A percentile compares a stretch with the other conserved stretches of the same genome.
These are phyloP conservation scores for Hippophae tibetana DNA, from an alignment of 306 rosid genomes.

Conservation along the genomic window DNA sequence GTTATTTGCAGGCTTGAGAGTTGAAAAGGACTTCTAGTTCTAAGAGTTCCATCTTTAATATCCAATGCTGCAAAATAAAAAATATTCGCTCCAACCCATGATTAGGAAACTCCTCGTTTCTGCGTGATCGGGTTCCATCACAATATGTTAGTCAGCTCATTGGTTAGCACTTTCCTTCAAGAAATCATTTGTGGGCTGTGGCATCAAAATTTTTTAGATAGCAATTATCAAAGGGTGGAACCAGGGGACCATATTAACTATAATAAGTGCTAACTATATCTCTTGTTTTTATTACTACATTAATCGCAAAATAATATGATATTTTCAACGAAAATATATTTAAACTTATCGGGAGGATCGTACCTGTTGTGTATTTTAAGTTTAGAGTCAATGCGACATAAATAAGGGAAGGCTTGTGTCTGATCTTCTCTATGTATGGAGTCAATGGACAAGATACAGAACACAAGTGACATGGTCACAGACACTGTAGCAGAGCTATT, in stretches of 20 bases:
- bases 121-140: slow-evolving; percentile 18
- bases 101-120: slow-evolving; percentile 70
- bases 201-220: slow-evolving; percentile 4
- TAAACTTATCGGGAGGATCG: too few species aligned
- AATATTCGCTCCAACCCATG: slow-evolving; percentile 11
- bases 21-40: slow-evolving; percentile 19
- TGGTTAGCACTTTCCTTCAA: neutral
- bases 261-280: too few species aligned
- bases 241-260: slow-evolving; percentile 3
- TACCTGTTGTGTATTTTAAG: too few species aligned
- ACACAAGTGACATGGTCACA: slow-evolving; percentile 30
- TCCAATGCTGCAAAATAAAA: slow-evolving; percentile 12
- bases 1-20: slow-evolving; percentile 50
- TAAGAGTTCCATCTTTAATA: slow-evolving; percentile 17
- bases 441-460: slow-evolving; percentile 27
- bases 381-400: neutral
- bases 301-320: too few species aligned
- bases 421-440: slow-evolving; percentile 10
- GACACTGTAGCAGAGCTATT: slow-evolving; percentile 37
- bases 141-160: slow-evolving; percentile 14
- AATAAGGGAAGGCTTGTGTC: neutral
- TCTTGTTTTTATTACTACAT: too few species aligned
- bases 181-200: slow-evolving; percentile 1
- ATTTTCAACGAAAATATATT: too few species aligned
- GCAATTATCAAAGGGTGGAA: slow-evolving; percentile 25